A percentile compares a stretch with the other conserved stretches of the same genome.
Conservation (phyloP, 1,284 basidiomycete species). For the Caloboletus inedulis region DNA sequence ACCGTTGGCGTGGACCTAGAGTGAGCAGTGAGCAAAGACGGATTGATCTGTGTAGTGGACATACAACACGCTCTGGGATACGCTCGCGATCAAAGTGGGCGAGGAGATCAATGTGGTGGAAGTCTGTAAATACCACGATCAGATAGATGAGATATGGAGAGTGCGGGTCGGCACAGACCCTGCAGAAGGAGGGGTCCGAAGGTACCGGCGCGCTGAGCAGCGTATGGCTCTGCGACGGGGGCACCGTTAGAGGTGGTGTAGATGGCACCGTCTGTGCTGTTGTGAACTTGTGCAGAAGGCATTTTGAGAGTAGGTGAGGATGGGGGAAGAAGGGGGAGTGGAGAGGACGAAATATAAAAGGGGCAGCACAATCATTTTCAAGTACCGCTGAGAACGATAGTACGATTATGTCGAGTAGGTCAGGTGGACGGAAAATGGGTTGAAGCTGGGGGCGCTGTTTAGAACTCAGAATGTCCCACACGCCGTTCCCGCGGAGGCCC, state of each 20-base stretch:
- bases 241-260: conserved; percentile 88
- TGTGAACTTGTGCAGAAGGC: conserved; percentile 63
- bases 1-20: conserved; percentile 78
- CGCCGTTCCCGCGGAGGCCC: not conserved
- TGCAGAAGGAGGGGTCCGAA: conserved; percentile 85
- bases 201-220: conserved; percentile 70
- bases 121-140: conserved; percentile 40
- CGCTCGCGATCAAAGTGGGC: conserved; percentile 93
- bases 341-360: conserved; percentile 9
- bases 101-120: conserved; percentile 85
- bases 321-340: conserved; percentile 5
- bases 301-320: conserved; percentile 36
- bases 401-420: conserved; percentile 6
- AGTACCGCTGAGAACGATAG: conserved; percentile 27
- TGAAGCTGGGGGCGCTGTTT: not conserved
- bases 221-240: conserved; percentile 70
- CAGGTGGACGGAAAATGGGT: conserved; percentile 15
- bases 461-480: conserved; percentile 19
- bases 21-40: not conserved
- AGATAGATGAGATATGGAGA: not conserved
- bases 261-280: conserved; percentile 52
- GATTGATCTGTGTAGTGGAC: conserved; percentile 17
- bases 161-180: conserved; percentile 42
- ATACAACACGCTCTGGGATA: conserved; percentile 90
- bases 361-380: conserved; percentile 21